phyloP scores from a whole-genome alignment of 148 eudicot genomes.

The Amaranthus palmeri region DNA sequence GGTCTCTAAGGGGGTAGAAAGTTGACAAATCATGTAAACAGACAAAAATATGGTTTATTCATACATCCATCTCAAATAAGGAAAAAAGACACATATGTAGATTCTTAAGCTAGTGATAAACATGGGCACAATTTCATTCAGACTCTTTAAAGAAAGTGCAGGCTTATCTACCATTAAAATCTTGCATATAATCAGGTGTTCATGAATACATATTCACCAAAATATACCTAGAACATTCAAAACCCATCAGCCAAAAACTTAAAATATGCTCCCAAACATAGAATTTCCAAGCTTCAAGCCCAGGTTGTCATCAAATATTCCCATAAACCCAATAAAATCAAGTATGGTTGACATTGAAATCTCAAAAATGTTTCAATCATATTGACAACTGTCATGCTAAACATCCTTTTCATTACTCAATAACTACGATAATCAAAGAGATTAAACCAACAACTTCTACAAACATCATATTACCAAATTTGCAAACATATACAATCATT shows the following conservation, averaged over 20 bases:
- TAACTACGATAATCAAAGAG: background rate
- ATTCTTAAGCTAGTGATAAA: background rate
- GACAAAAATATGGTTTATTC: background rate
- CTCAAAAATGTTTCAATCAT: too few relatives aligned
- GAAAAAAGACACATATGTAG: background rate
- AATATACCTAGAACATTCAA: too few relatives aligned
- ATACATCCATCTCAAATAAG: background rate
- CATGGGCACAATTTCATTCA: background rate
- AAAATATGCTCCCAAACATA: too few relatives aligned
- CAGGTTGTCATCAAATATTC: too few relatives aligned
- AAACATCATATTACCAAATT: background rate
- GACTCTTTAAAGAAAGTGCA: background rate
- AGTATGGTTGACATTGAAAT: too few relatives aligned
- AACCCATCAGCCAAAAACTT: too few relatives aligned
- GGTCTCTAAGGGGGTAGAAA: background rate
- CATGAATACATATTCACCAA: too few relatives aligned
- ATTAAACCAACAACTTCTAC: background rate
- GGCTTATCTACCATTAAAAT: background rate
- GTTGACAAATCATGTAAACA: background rate
- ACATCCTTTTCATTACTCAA: background rate
- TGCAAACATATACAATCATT: background rate
- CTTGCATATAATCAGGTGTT: too few relatives aligned
- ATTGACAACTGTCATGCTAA: too few relatives aligned
- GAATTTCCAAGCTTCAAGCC: too few relatives aligned
- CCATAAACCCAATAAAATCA: too few relatives aligned